Percentiles rank a stretch among this genome's conserved stretches.
These are phyloP conservation scores for Hymenoscyphus scutula DNA, from an alignment of 2,329 filamentous ascomycete genomes.

Conservation along the genomic window DNA sequence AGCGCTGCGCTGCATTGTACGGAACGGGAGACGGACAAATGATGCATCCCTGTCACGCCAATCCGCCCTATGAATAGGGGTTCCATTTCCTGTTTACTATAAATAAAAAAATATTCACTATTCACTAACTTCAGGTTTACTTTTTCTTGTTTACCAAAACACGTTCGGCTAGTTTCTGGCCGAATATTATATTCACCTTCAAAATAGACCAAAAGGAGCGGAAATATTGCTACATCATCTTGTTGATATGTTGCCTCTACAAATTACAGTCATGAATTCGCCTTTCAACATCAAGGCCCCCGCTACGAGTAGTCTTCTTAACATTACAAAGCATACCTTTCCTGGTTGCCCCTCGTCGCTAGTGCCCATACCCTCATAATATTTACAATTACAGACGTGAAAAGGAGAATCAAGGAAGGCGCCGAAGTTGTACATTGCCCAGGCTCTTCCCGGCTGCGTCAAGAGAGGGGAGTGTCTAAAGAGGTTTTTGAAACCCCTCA, in stretches of 20 bases:
- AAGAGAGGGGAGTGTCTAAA: slow-evolving; percentile 19
- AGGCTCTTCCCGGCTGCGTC: slow-evolving; percentile 15
- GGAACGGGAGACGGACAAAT: too few species aligned
- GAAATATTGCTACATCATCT: slow-evolving; percentile 4
- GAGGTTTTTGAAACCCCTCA: slow-evolving; percentile 19
- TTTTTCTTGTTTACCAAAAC: neutral
- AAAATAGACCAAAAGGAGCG: neutral
- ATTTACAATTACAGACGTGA: slow-evolving; percentile 31
- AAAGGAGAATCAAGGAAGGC: slow-evolving; percentile 25
- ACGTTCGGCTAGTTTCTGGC: neutral
- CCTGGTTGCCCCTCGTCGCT: slow-evolving; percentile 6
- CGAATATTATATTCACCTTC: neutral
- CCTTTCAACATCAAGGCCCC: neutral
- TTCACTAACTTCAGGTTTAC: neutral
- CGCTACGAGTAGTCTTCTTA: slow-evolving; percentile 10
- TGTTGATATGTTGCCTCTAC: neutral
- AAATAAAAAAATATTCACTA: too few species aligned
- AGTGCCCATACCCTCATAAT: slow-evolving; percentile 30
- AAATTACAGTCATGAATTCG: neutral
- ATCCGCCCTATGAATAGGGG: neutral
- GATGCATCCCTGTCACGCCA: neutral
- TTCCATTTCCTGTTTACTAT: too few species aligned
- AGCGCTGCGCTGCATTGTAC: neutral
- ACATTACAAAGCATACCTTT: slow-evolving; percentile 22
- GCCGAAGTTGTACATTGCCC: slow-evolving; percentile 25